Evolutionary conservation across 176 grass and related monocot species (phyloP).

Genomic region (Oryza officinalis): DNA sequence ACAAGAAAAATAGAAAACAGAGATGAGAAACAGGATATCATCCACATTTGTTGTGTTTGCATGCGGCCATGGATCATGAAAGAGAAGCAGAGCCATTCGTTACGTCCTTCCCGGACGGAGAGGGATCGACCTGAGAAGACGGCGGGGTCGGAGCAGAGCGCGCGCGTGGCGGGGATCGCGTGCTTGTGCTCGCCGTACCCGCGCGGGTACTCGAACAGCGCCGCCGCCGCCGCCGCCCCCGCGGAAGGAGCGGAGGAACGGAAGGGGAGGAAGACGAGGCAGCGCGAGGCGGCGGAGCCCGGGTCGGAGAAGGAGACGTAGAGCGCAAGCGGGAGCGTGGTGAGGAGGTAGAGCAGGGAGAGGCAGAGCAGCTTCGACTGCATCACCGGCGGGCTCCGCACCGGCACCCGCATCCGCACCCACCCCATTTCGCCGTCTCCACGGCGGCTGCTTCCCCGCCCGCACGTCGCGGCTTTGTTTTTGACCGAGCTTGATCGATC

Average conservation of each 20-base stretch:
- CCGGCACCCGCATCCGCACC: slow-evolving; percentile 46
- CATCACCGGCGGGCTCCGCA: slow-evolving; percentile 57
- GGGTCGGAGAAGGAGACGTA: slow-evolving; percentile 87
- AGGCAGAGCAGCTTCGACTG: slow-evolving; percentile 90
- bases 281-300: slow-evolving; percentile 13
- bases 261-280: slow-evolving; percentile 1
- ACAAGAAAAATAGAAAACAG: not conserved
- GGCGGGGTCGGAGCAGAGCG: slow-evolving; percentile 59
- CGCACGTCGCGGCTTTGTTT: not conserved
- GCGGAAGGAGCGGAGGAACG: not conserved
- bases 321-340: slow-evolving; percentile 83
- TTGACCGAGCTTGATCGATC: not conserved
- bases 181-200: slow-evolving; percentile 80
- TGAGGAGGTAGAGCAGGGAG: slow-evolving; percentile 90
- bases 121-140: slow-evolving; percentile 58
- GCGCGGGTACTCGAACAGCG: slow-evolving; percentile 63
- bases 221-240: not conserved
- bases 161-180: slow-evolving; percentile 56
- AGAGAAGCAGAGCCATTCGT: not conserved
- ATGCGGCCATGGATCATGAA: not conserved
- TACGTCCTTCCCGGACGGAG: not conserved
- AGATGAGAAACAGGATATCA: not conserved
- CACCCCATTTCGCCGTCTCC: slow-evolving; percentile 42
- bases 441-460: not conserved
- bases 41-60: not conserved